A percentile compares a stretch with the other conserved stretches of the same genome.
phyloP scores from a whole-genome alignment of 2,329 filamentous ascomycete genomes.

The Hypoxylon sp. region DNA sequence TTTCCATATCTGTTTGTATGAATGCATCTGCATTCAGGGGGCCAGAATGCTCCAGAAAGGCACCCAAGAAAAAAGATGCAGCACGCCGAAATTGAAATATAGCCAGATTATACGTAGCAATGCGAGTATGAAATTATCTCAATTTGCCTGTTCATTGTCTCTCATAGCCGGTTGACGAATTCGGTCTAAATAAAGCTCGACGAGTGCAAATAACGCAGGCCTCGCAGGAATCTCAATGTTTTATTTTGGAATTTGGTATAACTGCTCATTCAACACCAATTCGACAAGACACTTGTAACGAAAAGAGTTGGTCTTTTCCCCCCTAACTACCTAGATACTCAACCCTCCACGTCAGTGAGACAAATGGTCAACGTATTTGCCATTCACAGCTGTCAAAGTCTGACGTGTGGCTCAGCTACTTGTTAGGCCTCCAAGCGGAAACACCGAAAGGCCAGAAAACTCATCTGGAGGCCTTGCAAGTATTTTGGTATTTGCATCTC shows the following conservation, averaged over 20 bases:
- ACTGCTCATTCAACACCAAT: not conserved
- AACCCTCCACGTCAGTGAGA: slow-evolving; percentile 28
- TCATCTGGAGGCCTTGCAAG: slow-evolving; percentile 16
- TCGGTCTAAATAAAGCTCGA: slow-evolving; percentile 4
- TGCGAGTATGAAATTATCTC: not conserved
- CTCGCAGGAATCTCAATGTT: slow-evolving; percentile 2
- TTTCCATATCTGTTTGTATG: slow-evolving; percentile 8
- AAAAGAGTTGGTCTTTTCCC: slow-evolving; percentile 10
- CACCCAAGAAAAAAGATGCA: not conserved
- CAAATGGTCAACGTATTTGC: slow-evolving; percentile 8
- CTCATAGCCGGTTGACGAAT: slow-evolving; percentile 7
- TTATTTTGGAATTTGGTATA: slow-evolving; percentile 6
- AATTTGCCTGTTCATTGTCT: slow-evolving; percentile 3
- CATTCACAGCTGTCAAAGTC: slow-evolving; percentile 2
- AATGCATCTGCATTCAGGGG: slow-evolving; percentile 9
- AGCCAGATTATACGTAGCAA: slow-evolving; percentile 6
- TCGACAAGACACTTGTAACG: slow-evolving; percentile 23
- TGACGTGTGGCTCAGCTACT: slow-evolving; percentile 31
- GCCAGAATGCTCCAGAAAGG: not conserved
- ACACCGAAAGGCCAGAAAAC: not conserved
- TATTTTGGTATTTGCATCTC: not conserved
- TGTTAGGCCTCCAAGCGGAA: slow-evolving; percentile 33
- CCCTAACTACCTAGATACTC: not conserved
- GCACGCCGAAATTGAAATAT: not conserved
- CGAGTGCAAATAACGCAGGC: not conserved